Conservation (phyloP, 169 alveolate genomes). For the Nephromyces sp. region DNA sequence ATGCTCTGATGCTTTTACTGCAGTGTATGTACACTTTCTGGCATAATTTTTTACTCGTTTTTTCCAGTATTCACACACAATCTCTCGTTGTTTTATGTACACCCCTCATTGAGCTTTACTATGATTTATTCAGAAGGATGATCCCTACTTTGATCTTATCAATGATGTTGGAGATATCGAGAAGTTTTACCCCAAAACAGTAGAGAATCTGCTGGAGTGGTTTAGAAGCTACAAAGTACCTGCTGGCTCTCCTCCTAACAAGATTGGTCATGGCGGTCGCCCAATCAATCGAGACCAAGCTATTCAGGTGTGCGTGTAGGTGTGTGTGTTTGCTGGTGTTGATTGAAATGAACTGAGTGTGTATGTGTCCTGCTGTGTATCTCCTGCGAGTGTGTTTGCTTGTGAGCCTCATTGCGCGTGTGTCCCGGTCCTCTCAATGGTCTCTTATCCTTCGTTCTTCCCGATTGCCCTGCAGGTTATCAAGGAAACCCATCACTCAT, state of each 20-base stretch:
- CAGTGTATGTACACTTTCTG: no score
- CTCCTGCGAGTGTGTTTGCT: no score
- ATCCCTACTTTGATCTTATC: constrained; percentile 10
- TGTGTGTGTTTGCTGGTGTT: no score
- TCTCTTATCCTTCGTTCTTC: no score
- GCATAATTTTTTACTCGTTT: no score
- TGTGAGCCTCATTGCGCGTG: no score
- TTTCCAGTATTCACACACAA: background rate
- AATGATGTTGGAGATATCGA: constrained; percentile 28
- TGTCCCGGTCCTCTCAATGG: no score
- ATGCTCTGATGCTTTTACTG: no score
- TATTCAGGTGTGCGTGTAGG: background rate
- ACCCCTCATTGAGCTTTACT: background rate
- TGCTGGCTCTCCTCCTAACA: background rate
- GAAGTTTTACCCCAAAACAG: constrained; percentile 19
- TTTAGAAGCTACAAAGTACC: constrained; percentile 47
- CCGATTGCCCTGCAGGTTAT: no score
- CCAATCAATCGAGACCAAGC: background rate
- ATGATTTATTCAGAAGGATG: background rate
- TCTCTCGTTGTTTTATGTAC: background rate
- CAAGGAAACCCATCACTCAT: no score
- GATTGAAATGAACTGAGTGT: no score
- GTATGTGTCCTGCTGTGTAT: no score
- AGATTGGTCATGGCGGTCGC: background rate
- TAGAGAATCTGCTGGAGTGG: constrained; percentile 41